Conservation (phyloP, 2,329 filamentous ascomycete genomes). For the Aspergillus glaucus region DNA sequence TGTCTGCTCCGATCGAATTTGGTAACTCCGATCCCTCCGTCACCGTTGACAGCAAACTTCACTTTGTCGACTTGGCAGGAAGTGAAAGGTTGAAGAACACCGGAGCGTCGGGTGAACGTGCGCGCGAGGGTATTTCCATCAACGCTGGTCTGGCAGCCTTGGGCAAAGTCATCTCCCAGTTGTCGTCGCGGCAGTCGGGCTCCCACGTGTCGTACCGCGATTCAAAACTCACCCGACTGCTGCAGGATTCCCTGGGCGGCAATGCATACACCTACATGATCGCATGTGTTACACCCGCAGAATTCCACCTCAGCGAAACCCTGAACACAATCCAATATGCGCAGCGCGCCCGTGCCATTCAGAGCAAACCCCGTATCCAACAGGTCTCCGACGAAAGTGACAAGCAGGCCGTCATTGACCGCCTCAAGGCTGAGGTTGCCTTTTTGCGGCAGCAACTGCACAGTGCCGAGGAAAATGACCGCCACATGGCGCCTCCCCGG, state of each 20-base stretch:
- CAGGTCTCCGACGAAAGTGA: slow-evolving; percentile 82
- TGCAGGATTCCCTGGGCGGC: slow-evolving; percentile 93
- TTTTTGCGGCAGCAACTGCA: slow-evolving; percentile 92
- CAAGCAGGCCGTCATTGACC: slow-evolving; percentile 88
- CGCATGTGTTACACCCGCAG: slow-evolving; percentile 91
- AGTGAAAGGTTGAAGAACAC: slow-evolving; percentile 97
- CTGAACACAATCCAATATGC: slow-evolving; percentile 97
- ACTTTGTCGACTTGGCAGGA: slow-evolving; percentile 95
- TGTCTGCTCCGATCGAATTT: slow-evolving; percentile 77
- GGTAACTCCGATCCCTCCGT: slow-evolving; percentile 57
- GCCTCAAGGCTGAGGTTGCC: slow-evolving; percentile 85
- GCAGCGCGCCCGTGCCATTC: slow-evolving; percentile 89
- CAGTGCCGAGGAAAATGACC: slow-evolving; percentile 64
- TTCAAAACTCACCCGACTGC: slow-evolving; percentile 87
- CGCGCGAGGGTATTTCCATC: slow-evolving; percentile 95
- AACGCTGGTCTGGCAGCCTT: slow-evolving; percentile 91
- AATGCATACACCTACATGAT: slow-evolving; percentile 99
- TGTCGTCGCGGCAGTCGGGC: slow-evolving; percentile 80
- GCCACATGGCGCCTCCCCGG: slow-evolving; percentile 50
- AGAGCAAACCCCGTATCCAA: slow-evolving; percentile 95
- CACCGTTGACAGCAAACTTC: slow-evolving; percentile 94
- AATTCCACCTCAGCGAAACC: slow-evolving; percentile 96
- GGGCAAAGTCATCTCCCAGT: slow-evolving; percentile 95
- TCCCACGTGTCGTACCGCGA: slow-evolving; percentile 96
- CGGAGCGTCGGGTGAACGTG: slow-evolving; percentile 86